Conservation (phyloP, 2,329 filamentous ascomycete species). For the Colletotrichum australisinense region DNA sequence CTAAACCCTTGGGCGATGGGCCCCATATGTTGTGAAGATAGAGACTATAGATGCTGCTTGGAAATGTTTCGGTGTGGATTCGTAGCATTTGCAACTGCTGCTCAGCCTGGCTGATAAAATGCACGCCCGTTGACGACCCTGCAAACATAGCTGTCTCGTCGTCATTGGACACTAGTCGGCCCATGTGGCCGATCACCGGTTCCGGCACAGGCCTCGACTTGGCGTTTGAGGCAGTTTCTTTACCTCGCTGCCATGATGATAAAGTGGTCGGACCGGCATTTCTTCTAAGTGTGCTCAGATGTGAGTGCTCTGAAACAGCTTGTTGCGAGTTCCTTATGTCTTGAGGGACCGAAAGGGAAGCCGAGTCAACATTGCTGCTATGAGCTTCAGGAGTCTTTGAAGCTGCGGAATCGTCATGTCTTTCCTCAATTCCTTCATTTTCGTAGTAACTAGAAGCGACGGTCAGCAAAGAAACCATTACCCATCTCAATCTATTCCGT, state of each 20-base stretch:
- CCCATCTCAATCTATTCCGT: no score
- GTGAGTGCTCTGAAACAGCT: background rate
- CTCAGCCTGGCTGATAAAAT: slow-evolving; percentile 42
- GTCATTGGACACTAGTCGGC: slow-evolving; percentile 39
- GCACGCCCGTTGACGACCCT: slow-evolving; percentile 42
- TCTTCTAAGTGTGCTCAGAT: background rate
- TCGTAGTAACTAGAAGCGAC: slow-evolving; percentile 18
- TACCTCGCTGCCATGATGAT: background rate
- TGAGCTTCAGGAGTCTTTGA: background rate
- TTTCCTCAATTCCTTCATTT: slow-evolving; percentile 18
- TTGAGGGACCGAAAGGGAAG: background rate
- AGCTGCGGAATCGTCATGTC: background rate
- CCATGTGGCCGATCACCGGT: slow-evolving; percentile 42
- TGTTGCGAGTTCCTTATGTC: background rate
- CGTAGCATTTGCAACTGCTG: slow-evolving; percentile 40
- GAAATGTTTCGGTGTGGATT: slow-evolving; percentile 40
- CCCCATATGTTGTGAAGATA: slow-evolving; percentile 39
- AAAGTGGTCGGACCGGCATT: background rate
- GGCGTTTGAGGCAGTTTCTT: background rate
- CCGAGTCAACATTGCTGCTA: background rate
- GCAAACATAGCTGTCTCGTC: slow-evolving; percentile 39
- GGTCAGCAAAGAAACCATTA: background rate
- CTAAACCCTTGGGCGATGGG: background rate
- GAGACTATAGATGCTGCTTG: slow-evolving; percentile 39
- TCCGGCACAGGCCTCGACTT: background rate